A percentile compares a stretch with the other conserved stretches of the same genome.
Conservation (phyloP, 2,329 filamentous ascomycete species). For the Sphaerulina vaccinii region DNA sequence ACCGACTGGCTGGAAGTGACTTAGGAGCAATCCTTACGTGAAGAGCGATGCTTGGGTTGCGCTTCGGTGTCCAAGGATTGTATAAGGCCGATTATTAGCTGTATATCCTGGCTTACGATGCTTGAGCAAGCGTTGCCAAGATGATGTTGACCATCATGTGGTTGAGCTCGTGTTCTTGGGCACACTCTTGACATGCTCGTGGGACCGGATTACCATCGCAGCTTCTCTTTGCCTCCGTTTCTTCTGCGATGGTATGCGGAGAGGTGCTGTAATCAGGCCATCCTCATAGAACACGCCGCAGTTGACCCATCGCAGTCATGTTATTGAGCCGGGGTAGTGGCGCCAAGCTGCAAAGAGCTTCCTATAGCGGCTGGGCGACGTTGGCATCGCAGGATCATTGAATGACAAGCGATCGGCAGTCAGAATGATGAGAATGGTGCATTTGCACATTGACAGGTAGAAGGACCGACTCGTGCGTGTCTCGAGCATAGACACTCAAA, state of each 20-base stretch:
- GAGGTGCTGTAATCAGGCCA: neutral
- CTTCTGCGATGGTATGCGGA: neutral
- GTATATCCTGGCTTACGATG: neutral
- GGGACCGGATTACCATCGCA: too few relatives aligned
- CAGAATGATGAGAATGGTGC: too few relatives aligned
- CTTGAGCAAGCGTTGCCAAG: slow-evolving; percentile 11
- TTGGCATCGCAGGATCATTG: neutral
- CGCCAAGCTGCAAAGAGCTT: neutral
- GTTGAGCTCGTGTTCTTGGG: too few relatives aligned
- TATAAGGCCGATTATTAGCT: slow-evolving; percentile 8
- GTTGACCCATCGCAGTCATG: neutral
- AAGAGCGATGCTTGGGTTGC: neutral
- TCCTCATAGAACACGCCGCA: neutral
- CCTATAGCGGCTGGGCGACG: neutral
- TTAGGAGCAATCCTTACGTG: neutral
- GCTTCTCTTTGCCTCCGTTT: too few relatives aligned
- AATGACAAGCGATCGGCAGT: too few relatives aligned
- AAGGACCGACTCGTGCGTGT: too few relatives aligned
- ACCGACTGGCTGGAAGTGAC: neutral
- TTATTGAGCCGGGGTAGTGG: neutral
- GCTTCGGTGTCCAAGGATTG: slow-evolving; percentile 9
- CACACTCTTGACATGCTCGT: too few relatives aligned
- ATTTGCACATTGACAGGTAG: too few relatives aligned
- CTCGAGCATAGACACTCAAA: too few relatives aligned
- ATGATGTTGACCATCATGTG: neutral